These are phyloP conservation scores for Chenopodium formosanum DNA, from an alignment of 148 eudicot genomes.

Conservation along the genomic window DNA sequence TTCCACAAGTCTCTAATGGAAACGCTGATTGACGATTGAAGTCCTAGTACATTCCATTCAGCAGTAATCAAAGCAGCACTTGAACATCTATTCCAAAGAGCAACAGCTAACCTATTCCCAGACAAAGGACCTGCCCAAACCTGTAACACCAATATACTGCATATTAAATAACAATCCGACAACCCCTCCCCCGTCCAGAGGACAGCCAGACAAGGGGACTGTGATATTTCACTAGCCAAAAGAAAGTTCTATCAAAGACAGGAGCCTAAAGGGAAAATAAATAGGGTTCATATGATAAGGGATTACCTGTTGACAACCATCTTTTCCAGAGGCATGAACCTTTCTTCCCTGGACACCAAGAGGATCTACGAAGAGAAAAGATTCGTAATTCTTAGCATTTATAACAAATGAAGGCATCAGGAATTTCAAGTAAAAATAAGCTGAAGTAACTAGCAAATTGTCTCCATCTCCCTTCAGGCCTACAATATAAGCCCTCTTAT, in stretches of 20 bases:
- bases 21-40: constrained; percentile 56
- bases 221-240: no score
- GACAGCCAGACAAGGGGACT: no score
- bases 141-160: constrained; percentile 34
- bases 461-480: not conserved
- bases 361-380: constrained; percentile 44
- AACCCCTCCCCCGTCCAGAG: not conserved
- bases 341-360: constrained; percentile 98
- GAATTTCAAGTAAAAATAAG: constrained; percentile 4
- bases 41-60: constrained; percentile 67
- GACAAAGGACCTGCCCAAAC: constrained; percentile 96
- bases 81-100: constrained; percentile 88
- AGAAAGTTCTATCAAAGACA: not conserved
- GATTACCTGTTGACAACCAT: constrained; percentile 75
- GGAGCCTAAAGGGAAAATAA: not conserved
- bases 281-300: not conserved
- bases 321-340: constrained; percentile 53
- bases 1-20: constrained; percentile 87
- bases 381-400: not conserved
- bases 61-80: constrained; percentile 52
- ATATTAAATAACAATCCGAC: not conserved
- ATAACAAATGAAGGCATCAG: not conserved
- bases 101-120: constrained; percentile 61
- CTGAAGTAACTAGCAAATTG: not conserved
- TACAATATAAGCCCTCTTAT: not conserved